phyloP scores from a whole-genome alignment of 352 stramenopile species.

The Phytophthora quininea region DNA sequence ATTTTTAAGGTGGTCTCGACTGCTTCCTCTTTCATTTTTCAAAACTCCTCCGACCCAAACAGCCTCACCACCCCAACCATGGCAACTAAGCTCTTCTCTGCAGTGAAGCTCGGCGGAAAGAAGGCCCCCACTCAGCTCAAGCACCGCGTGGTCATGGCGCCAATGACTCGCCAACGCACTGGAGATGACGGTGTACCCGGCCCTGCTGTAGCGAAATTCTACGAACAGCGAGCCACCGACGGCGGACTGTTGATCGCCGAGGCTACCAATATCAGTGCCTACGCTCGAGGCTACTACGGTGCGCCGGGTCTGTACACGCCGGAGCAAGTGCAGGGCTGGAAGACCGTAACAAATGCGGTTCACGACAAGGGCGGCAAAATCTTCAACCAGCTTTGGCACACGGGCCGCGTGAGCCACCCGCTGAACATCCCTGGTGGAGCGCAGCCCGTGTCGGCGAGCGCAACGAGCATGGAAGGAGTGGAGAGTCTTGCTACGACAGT shows the following conservation, averaged over 20 bases:
- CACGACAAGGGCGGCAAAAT: too few relatives aligned
- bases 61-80: constrained; percentile 11
- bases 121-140: constrained; percentile 41
- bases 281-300: constrained; percentile 47
- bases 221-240: constrained; percentile 61
- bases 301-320: constrained; percentile 58
- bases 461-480: constrained; percentile 36
- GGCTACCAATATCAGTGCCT: constrained; percentile 57
- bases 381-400: too few relatives aligned
- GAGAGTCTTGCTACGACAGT: constrained; percentile 35
- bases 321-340: constrained; percentile 63
- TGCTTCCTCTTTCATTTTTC: constrained; percentile 15
- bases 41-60: constrained; percentile 18
- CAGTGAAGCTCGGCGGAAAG: constrained; percentile 50
- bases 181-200: constrained; percentile 44
- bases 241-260: constrained; percentile 68
- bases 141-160: constrained; percentile 76
- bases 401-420: background rate
- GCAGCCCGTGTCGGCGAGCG: constrained; percentile 52
- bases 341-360: constrained; percentile 48
- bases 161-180: constrained; percentile 53
- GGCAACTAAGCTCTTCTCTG: constrained; percentile 52
- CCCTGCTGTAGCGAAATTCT: constrained; percentile 53
- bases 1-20: background rate
- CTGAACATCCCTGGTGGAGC: constrained; percentile 53